These are phyloP conservation scores for Ophiostoma ulmi DNA, from an alignment of 2,329 filamentous ascomycete species.

Conservation along the genomic window DNA sequence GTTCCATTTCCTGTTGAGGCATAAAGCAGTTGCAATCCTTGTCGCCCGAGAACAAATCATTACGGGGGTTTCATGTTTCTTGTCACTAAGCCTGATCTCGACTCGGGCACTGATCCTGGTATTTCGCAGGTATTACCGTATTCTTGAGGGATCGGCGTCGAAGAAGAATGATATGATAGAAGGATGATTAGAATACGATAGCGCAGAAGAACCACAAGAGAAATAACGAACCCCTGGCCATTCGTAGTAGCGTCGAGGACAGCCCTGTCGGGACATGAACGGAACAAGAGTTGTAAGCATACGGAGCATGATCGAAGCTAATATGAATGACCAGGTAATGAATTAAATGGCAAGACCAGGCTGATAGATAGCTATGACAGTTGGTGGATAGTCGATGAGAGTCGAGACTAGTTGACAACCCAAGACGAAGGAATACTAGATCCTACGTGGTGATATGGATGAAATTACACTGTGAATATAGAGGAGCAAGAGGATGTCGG, in stretches of 20 bases:
- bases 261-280: slow-evolving; percentile 11
- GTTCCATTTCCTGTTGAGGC: slow-evolving; percentile 11
- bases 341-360: not conserved
- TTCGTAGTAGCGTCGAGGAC: slow-evolving; percentile 14
- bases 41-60: slow-evolving; percentile 14
- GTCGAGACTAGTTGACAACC: not conserved
- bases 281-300: not conserved
- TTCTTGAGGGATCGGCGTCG: slow-evolving; percentile 19
- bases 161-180: not conserved
- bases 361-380: not conserved
- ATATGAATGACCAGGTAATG: not conserved
- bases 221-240: slow-evolving; percentile 16
- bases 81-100: slow-evolving; percentile 14
- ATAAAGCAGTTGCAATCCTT: not conserved
- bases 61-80: slow-evolving; percentile 20
- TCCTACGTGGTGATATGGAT: not conserved
- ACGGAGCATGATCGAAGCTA: not conserved
- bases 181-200: not conserved
- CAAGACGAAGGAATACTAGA: not conserved
- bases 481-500: not conserved
- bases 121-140: slow-evolving; percentile 22
- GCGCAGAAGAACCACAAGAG: not conserved
- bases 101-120: slow-evolving; percentile 17
- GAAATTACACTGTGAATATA: not conserved
- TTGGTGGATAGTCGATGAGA: not conserved